Conservation (phyloP, 441 rosid genomes). For the Populus hybrid region DNA sequence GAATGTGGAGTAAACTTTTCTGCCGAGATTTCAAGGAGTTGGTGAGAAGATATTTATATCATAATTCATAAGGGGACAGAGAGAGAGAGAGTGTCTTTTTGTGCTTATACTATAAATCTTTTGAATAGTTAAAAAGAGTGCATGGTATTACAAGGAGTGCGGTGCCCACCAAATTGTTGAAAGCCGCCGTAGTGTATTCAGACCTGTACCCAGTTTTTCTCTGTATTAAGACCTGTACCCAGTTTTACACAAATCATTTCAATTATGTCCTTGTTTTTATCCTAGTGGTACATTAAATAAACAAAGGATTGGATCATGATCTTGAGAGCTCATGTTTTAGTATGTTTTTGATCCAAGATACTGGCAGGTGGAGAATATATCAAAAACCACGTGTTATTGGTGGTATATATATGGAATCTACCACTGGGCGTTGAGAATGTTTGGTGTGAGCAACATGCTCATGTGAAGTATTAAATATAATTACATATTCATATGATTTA, state of each 20-base stretch:
- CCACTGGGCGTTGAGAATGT: too few relatives aligned
- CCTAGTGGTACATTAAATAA: neutral
- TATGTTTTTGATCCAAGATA: too few relatives aligned
- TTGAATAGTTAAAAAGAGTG: neutral
- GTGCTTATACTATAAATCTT: neutral
- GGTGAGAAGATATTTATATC: neutral
- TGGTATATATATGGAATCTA: too few relatives aligned
- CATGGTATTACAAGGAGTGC: neutral
- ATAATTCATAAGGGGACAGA: neutral
- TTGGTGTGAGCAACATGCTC: too few relatives aligned
- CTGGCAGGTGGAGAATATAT: too few relatives aligned
- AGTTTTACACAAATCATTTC: neutral
- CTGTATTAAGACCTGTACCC: slow-evolving; percentile 2
- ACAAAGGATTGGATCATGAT: neutral
- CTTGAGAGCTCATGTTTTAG: too few relatives aligned
- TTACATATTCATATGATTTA: too few relatives aligned
- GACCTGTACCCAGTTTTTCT: neutral
- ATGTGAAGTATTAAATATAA: too few relatives aligned
- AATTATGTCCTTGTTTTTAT: neutral
- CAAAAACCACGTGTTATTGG: too few relatives aligned
- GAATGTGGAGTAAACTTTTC: neutral
- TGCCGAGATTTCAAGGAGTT: neutral
- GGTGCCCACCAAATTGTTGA: neutral
- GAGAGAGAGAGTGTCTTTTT: neutral
- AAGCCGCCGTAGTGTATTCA: neutral